Evolutionary conservation across 2,329 filamentous ascomycete species (phyloP).

Genomic region (Torrubiellomyces zombiae): DNA sequence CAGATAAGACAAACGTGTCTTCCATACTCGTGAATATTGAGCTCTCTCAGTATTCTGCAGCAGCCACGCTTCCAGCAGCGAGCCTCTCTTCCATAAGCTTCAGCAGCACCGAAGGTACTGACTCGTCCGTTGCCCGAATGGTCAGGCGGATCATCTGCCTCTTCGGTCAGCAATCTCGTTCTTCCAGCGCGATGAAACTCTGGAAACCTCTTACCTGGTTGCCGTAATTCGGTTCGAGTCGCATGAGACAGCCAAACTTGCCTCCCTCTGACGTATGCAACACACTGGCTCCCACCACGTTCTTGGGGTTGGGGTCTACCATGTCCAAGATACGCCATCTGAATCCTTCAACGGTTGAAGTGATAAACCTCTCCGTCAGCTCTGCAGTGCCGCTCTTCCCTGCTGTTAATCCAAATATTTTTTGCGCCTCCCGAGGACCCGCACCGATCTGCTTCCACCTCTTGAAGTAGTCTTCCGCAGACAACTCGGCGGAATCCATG

Average conservation of each 20-base stretch:
- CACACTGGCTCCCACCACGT: slow-evolving; percentile 83
- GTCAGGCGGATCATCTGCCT: slow-evolving; percentile 85
- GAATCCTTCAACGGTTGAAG: slow-evolving; percentile 64
- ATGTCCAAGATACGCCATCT: slow-evolving; percentile 72
- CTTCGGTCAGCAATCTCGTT: slow-evolving; percentile 2
- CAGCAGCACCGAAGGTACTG: slow-evolving; percentile 61
- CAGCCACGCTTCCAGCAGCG: slow-evolving; percentile 31
- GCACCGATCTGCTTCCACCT: slow-evolving; percentile 97
- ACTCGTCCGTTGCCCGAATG: slow-evolving; percentile 83
- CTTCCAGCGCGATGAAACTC: neutral
- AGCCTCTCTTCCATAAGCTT: slow-evolving; percentile 80
- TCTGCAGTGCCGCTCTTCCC: slow-evolving; percentile 35
- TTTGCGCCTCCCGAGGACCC: slow-evolving; percentile 70
- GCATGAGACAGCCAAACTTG: slow-evolving; percentile 85
- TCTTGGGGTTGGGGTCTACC: slow-evolving; percentile 85
- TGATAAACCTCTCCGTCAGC: slow-evolving; percentile 55
- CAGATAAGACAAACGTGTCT: too few species aligned
- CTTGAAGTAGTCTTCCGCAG: slow-evolving; percentile 93
- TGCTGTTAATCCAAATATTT: slow-evolving; percentile 54
- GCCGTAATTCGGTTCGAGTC: slow-evolving; percentile 85
- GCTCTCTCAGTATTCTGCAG: slow-evolving; percentile 21
- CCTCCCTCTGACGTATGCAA: slow-evolving; percentile 67
- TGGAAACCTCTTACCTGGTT: slow-evolving; percentile 52
- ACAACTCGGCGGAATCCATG: slow-evolving; percentile 81
- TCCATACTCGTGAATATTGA: too few species aligned